A percentile compares a stretch with the other conserved stretches of the same genome.
phyloP scores from a whole-genome alignment of 805 yeast genomes.

The Ogataea nitratoaversa region DNA sequence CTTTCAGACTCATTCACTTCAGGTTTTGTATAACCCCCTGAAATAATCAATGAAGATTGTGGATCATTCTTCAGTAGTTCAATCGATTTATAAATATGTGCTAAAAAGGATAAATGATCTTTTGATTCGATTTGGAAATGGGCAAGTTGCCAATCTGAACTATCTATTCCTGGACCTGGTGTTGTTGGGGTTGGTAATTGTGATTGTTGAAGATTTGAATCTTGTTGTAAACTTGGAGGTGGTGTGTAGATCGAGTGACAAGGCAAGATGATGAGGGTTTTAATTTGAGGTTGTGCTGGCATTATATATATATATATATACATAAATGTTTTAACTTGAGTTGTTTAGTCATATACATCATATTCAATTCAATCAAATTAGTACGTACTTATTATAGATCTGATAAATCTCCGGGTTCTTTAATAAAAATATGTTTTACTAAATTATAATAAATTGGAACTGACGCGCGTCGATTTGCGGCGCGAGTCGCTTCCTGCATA shows the following conservation, averaged over 20 bases:
- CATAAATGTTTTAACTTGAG: too few species aligned
- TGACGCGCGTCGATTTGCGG: not conserved
- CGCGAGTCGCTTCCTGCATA: not conserved
- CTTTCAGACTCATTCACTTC: constrained; percentile 52
- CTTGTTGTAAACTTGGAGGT: not conserved
- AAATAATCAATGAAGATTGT: constrained; percentile 21
- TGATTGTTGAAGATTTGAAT: not conserved
- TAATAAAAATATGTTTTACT: too few species aligned
- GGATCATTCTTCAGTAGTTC: constrained; percentile 26
- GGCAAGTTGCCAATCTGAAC: constrained; percentile 62
- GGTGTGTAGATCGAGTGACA: constrained; percentile 30
- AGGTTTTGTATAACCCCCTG: constrained; percentile 70
- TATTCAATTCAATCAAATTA: too few species aligned
- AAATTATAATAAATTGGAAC: too few species aligned
- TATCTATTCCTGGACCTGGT: constrained; percentile 40
- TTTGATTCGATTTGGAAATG: constrained; percentile 64
- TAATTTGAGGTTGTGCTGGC: too few species aligned
- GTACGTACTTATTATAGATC: too few species aligned
- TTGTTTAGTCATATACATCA: too few species aligned
- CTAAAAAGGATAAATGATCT: constrained; percentile 62
- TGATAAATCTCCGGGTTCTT: too few species aligned
- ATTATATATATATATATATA: too few species aligned
- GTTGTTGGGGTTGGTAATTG: constrained; percentile 1
- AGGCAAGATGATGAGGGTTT: constrained; percentile 45
- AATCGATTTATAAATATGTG: constrained; percentile 52